Evolutionary conservation across 2,329 filamentous ascomycete species (phyloP), one percentile per base, ranked within the genome.

Genomic region (Dactylellina parvicollis): DNA sequence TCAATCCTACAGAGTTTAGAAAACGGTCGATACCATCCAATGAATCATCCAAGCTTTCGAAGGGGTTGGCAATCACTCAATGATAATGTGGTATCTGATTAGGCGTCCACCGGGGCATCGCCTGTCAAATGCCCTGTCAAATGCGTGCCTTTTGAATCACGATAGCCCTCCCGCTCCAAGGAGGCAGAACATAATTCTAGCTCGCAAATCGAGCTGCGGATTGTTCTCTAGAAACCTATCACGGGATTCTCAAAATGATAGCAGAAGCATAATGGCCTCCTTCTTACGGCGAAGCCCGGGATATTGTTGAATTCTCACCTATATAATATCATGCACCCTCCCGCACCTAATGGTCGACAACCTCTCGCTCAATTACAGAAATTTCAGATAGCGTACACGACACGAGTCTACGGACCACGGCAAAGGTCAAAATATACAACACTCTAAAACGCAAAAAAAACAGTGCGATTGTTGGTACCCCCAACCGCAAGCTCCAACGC

Each of bases 401-500:
- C n/a, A n/a, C n/a, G n/a, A n/a, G n/a, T n/a, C n/a, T n/a, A n/a
- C n/a, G n/a, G n/a, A 34, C 44, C n/a, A 26, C n/a, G 32, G n/a
- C 34, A 42, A 30, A 16, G n/a, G 38, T 36, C 40, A 44, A 2
- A 59, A 36, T 14, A 34, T 36, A 60, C 36, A 42, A 57, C 22
- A 18, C 30, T 40, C 36, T 14, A 26, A 44, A 57, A 57, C 36
- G 18, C 36, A 16, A 30, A 38, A 42, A 44, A 38, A 26, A 18
- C 1, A 18, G 20, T 44, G 20, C 22, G 16, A 20, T 57, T 24
- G 10, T n/a, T 9, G 54, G 20, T 14, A 44, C 16, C 22, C 20
- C n/a, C 18, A 5, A 18, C 47, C 47, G 24, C 36, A 61, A 40
- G 28, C 47, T 61, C 65, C 67, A 65, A 65, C 67, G 18, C 67